Percentiles rank a stretch among this genome's conserved stretches.
Conservation (phyloP, 805 yeast genomes). For the Myxozyma geophila region DNA sequence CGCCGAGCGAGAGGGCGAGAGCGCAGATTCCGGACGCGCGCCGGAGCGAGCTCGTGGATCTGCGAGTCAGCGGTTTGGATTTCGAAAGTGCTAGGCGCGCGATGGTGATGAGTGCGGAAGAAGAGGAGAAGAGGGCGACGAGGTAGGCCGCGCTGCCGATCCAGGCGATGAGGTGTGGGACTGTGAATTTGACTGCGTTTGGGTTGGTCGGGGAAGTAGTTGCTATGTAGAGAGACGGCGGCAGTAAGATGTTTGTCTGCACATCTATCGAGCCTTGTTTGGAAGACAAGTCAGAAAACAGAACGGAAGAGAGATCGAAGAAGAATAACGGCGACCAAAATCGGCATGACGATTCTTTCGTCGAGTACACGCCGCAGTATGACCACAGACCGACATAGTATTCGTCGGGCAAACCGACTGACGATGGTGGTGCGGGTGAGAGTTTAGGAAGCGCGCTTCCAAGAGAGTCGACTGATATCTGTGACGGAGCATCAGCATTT, state of each 20-base stretch:
- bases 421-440: constrained; percentile 18
- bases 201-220: background rate
- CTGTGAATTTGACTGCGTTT: background rate
- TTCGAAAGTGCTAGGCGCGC: background rate
- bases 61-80: background rate
- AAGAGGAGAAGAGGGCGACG: constrained; percentile 16
- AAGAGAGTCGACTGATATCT: constrained; percentile 22
- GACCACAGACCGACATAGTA: constrained; percentile 34
- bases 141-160: constrained; percentile 13
- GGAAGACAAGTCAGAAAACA: constrained; percentile 17
- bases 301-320: constrained; percentile 18
- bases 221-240: constrained; percentile 14
- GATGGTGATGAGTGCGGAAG: constrained; percentile 2
- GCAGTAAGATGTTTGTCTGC: constrained; percentile 26
- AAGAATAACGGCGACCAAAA: constrained; percentile 25
- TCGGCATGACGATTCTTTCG: constrained; percentile 9
- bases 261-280: constrained; percentile 15
- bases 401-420: constrained; percentile 32
- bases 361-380: constrained; percentile 13
- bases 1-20: constrained; percentile 13
- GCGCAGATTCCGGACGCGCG: constrained; percentile 9
- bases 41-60: constrained; percentile 4
- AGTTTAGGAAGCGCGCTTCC: constrained; percentile 29
- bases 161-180: constrained; percentile 20
- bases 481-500: background rate